phyloP scores from a whole-genome alignment of 306 rosid species.

The Hippophae tibetana region DNA sequence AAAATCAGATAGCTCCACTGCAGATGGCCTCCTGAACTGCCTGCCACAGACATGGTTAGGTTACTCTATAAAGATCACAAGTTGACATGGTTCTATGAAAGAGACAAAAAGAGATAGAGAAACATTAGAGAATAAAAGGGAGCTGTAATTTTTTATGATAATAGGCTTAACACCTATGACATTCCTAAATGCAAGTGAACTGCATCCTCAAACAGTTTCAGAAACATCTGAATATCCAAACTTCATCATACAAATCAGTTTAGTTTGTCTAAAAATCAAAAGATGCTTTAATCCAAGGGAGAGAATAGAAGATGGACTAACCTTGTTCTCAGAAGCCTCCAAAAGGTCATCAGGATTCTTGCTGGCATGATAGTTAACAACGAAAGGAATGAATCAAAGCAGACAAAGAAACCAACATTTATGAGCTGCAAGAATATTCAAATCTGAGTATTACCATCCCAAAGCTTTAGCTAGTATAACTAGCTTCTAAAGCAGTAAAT shows the following conservation, averaged over 20 bases:
- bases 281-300: conserved; percentile 15
- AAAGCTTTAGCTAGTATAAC: conserved; percentile 19
- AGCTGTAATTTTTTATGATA: too few relatives aligned
- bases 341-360: conserved; percentile 55
- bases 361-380: conserved; percentile 91
- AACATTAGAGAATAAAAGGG: background rate
- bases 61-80: conserved; percentile 23
- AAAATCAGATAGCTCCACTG: conserved; percentile 79
- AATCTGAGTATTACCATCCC: conserved; percentile 16
- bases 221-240: background rate
- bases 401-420: conserved; percentile 91
- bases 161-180: background rate
- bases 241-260: background rate
- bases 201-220: conserved; percentile 6
- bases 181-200: background rate
- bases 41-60: conserved; percentile 64
- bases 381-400: conserved; percentile 95
- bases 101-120: background rate
- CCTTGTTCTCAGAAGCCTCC: conserved; percentile 78
- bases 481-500: conserved; percentile 4
- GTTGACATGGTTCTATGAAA: conserved; percentile 14
- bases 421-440: conserved; percentile 74
- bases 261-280: conserved; percentile 3
- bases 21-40: conserved; percentile 84
- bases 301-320: conserved; percentile 25